These are phyloP conservation scores for Ogataea populi-albae DNA, from an alignment of 805 yeast genomes.

Conservation along the genomic window DNA sequence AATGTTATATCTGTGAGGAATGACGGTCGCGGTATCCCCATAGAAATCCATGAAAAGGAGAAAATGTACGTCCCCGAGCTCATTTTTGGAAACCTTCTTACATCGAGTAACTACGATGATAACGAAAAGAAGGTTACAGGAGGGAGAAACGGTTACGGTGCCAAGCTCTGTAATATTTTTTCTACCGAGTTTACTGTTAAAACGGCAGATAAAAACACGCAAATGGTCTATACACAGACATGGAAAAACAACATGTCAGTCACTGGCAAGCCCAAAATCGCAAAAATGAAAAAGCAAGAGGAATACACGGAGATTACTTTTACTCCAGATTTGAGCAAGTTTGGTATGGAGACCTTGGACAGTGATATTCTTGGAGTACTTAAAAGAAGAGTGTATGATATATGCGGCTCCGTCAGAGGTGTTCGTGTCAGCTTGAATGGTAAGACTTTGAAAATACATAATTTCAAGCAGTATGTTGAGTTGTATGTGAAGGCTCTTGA, in stretches of 20 bases:
- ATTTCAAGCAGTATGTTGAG: conserved; percentile 85
- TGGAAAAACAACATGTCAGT: conserved; percentile 87
- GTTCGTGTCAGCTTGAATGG: conserved; percentile 78
- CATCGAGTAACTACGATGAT: conserved; percentile 95
- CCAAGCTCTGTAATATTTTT: conserved; percentile 93
- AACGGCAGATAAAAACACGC: conserved; percentile 74
- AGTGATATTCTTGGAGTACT: conserved; percentile 79
- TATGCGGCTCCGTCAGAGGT: conserved; percentile 90
- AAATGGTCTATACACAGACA: conserved; percentile 67
- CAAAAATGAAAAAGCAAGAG: conserved; percentile 51
- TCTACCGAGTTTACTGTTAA: conserved; percentile 83
- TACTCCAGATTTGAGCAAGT: conserved; percentile 80
- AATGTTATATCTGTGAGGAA: conserved; percentile 79
- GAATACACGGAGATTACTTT: conserved; percentile 88
- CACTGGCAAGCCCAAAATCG: conserved; percentile 73
- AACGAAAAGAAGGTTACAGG: conserved; percentile 94
- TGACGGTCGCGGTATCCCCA: conserved; percentile 94
- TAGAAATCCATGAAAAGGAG: conserved; percentile 90
- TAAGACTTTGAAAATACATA: conserved; percentile 60
- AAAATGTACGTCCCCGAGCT: conserved; percentile 92
- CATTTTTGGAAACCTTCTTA: conserved; percentile 90
- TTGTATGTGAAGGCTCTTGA: conserved; percentile 80
- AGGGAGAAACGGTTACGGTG: conserved; percentile 98
- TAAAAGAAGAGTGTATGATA: conserved; percentile 90
- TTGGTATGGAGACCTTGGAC: conserved; percentile 82